These are phyloP conservation scores for Rhodofomes roseus DNA, from an alignment of 1,284 basidiomycete genomes.

Conservation along the genomic window DNA sequence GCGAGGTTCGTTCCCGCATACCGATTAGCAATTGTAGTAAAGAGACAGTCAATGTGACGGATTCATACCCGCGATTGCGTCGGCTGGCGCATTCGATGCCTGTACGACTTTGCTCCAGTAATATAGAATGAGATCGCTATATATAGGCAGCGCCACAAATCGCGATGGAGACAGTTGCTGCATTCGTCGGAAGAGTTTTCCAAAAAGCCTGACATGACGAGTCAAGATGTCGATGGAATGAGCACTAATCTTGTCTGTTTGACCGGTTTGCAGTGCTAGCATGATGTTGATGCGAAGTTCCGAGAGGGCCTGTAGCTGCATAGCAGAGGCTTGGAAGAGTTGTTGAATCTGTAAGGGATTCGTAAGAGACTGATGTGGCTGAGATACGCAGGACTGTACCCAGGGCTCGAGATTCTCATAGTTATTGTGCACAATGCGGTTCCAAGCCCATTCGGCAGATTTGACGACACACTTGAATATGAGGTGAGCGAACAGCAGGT, in stretches of 20 bases:
- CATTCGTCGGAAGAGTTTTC: conserved; percentile 73
- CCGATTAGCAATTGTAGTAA: background rate
- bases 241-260: conserved; percentile 26
- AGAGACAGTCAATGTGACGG: background rate
- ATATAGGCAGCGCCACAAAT: conserved; percentile 63
- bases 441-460: conserved; percentile 68
- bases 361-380: background rate
- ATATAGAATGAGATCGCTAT: conserved; percentile 64
- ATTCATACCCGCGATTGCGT: conserved; percentile 51
- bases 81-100: conserved; percentile 51
- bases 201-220: conserved; percentile 64
- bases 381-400: conserved; percentile 36
- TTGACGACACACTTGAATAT: conserved; percentile 68
- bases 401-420: conserved; percentile 43
- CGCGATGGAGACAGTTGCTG: conserved; percentile 57
- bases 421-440: conserved; percentile 43
- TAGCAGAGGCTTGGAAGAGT: conserved; percentile 56
- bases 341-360: conserved; percentile 43
- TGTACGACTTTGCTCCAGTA: conserved; percentile 77
- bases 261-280: conserved; percentile 28
- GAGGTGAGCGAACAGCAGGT: conserved; percentile 60
- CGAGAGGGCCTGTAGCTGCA: conserved; percentile 51
- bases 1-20: background rate
- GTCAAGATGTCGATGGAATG: conserved; percentile 54
- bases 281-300: conserved; percentile 42